phyloP scores from a whole-genome alignment of 2,329 filamentous ascomycete species.

The Sphaerostilbella broomeana region DNA sequence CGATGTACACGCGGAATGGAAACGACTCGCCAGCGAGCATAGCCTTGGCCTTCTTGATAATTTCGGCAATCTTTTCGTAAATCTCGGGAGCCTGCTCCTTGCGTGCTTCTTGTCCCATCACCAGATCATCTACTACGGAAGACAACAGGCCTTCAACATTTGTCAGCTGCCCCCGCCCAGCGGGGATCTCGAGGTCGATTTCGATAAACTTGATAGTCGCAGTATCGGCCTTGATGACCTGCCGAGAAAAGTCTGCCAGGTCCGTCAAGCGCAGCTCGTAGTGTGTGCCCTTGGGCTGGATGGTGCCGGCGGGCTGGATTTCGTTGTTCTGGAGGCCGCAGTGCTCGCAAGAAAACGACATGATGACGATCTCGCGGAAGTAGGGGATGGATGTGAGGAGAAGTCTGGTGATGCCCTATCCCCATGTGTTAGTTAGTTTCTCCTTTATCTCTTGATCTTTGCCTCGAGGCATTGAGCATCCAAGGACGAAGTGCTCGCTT shows the following conservation, averaged over 20 bases:
- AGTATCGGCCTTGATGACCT: slow-evolving; percentile 88
- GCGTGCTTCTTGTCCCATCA: slow-evolving; percentile 73
- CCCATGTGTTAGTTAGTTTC: not conserved
- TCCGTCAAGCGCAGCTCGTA: slow-evolving; percentile 75
- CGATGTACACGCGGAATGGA: slow-evolving; percentile 81
- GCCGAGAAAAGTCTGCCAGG: slow-evolving; percentile 69
- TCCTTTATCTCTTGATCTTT: too few species aligned
- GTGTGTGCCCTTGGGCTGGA: slow-evolving; percentile 80
- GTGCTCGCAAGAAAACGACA: slow-evolving; percentile 90
- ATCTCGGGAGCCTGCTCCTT: slow-evolving; percentile 73
- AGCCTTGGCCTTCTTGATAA: slow-evolving; percentile 65
- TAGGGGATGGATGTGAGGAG: slow-evolving; percentile 90
- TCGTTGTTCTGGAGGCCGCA: slow-evolving; percentile 89
- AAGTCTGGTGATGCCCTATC: slow-evolving; percentile 75
- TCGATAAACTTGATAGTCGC: slow-evolving; percentile 83
- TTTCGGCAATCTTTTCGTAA: slow-evolving; percentile 66
- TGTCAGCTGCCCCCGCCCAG: slow-evolving; percentile 83
- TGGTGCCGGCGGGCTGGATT: slow-evolving; percentile 84
- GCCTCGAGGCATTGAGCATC: too few species aligned
- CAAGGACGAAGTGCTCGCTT: slow-evolving; percentile 24
- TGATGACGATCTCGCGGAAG: slow-evolving; percentile 95
- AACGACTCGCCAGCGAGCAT: slow-evolving; percentile 75
- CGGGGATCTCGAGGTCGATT: slow-evolving; percentile 85
- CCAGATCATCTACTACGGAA: slow-evolving; percentile 73
- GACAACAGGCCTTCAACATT: slow-evolving; percentile 86